These are phyloP conservation scores for Skeletonema tropicum DNA, from an alignment of 108 stramenopile species.

Conservation along the genomic window DNA sequence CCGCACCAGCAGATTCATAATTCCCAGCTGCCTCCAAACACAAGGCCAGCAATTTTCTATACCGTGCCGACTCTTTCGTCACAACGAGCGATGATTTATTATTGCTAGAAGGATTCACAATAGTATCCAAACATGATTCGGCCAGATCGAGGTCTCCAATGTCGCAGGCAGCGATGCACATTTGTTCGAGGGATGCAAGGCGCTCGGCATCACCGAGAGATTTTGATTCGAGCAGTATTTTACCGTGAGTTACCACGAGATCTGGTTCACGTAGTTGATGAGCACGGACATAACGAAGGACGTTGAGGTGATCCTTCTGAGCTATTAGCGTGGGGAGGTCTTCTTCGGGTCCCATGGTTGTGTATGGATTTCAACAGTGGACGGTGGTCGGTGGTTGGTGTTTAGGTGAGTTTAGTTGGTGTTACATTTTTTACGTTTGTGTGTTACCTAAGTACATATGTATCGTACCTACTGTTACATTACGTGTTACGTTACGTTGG, in stretches of 20 bases:
- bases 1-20: conserved; percentile 48
- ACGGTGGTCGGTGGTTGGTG: too few species aligned
- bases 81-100: conserved; percentile 6
- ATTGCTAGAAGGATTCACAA: conserved; percentile 10
- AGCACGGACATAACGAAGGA: conserved; percentile 76
- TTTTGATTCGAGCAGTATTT: conserved; percentile 44
- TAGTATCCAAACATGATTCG: conserved; percentile 44
- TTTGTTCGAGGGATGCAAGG: conserved; percentile 73
- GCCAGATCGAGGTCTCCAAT: conserved; percentile 54
- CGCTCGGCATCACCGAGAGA: conserved; percentile 54
- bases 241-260: conserved; percentile 63
- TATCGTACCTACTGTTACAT: too few species aligned
- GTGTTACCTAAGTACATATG: too few species aligned
- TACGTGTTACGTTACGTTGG: too few species aligned
- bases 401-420: too few species aligned
- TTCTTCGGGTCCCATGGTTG: conserved; percentile 72
- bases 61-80: conserved; percentile 61
- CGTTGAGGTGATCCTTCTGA: conserved; percentile 70
- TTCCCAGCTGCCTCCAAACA: conserved; percentile 73
- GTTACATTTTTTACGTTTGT: too few species aligned
- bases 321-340: conserved; percentile 66
- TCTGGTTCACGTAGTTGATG: conserved; percentile 75
- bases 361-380: too few species aligned
- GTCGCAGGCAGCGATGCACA: conserved; percentile 68
- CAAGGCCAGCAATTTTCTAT: conserved; percentile 69